Base-by-base conservation (phyloP, 331 rosid genomes). In the Rhamnella rubrinervis region DNA sequence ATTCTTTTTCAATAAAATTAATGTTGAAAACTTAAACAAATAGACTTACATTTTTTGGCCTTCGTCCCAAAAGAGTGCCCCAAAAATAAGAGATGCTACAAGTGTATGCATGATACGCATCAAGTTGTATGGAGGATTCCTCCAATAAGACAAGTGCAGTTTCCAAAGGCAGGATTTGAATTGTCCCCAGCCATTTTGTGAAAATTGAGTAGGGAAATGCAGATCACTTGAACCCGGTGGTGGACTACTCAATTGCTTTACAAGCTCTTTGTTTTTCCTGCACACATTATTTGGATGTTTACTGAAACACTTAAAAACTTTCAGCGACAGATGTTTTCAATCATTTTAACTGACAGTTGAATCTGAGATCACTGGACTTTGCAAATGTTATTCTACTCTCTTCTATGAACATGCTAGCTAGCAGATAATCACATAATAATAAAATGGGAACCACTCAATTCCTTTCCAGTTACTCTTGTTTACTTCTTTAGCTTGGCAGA, bases 121-220 rank as follows among this genome's bases (percentile, higher is more conserved):
- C 86, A 88, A 77, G 87, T 88, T 85, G 84, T 83, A 88, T 0
- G 85, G 49, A 13, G 87, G 93, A 68, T 79, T 78, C 68, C 90
- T 85, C 90, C 93, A 83, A 66, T 83, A 85, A 40, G 90, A 77
- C 81, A 87, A 76, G 78, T 83, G 49, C 47, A 78, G 88, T 68
- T 83, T 87, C 87, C 93, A 83, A 28, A 81, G 63, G 67, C 90
- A 87, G 55, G 81, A 72, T 67, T 78, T 83, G 44, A 87, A 79
- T 63, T 85, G 90, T 64, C 63, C 78, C 90, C 85, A 83, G 16
- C 77, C 78, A 63, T 87, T 78, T 61, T 77, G 88, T 1, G 90
- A 78, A 77, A 83, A 88, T 19, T 55, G 82, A 28, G 85, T 61
- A 1, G 55, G 59, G 52, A 88, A 88, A 63, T 88, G 70, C 51